These are phyloP conservation scores for Yamadazyma scolyti DNA, from an alignment of 805 yeast species.

Conservation along the genomic window DNA sequence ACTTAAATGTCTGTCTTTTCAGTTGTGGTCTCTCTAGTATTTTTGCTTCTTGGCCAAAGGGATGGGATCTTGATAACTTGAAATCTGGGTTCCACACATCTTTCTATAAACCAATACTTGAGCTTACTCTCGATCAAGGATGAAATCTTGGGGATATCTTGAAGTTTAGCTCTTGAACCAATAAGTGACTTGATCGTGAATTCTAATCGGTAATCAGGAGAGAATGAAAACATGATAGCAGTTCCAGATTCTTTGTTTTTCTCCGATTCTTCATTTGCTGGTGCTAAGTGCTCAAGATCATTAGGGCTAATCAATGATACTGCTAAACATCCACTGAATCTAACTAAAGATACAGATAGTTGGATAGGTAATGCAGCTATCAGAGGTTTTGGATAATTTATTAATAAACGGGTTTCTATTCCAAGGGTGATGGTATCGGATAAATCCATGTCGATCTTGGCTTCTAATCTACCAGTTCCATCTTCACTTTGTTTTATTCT, in stretches of 20 bases:
- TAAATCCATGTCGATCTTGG: conserved; percentile 86
- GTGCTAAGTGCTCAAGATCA: too few relatives aligned
- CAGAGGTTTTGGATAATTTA: conserved; percentile 79
- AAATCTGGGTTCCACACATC: conserved; percentile 91
- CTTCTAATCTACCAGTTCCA: conserved; percentile 59
- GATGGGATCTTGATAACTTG: conserved; percentile 83
- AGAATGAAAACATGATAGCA: conserved; percentile 82
- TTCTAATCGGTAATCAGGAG: conserved; percentile 87
- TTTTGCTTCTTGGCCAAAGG: conserved; percentile 66
- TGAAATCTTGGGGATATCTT: conserved; percentile 89
- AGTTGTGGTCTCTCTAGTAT: conserved; percentile 28
- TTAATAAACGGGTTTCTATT: conserved; percentile 70
- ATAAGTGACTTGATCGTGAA: conserved; percentile 84
- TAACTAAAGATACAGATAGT: conserved; percentile 79
- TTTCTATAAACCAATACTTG: conserved; percentile 84
- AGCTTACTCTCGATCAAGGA: conserved; percentile 78
- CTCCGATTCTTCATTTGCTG: conserved; percentile 8
- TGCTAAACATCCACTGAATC: conserved; percentile 87
- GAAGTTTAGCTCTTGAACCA: conserved; percentile 89
- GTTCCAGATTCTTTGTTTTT: conserved; percentile 42
- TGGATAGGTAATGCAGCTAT: conserved; percentile 87
- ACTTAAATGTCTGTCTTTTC: conserved; percentile 3
- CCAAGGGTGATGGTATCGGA: conserved; percentile 85
- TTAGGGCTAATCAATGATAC: conserved; percentile 59
- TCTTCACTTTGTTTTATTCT: conserved; percentile 63